Conservation (phyloP, 2,329 filamentous ascomycete genomes). For the Pyrenophora tritici-repentis region DNA sequence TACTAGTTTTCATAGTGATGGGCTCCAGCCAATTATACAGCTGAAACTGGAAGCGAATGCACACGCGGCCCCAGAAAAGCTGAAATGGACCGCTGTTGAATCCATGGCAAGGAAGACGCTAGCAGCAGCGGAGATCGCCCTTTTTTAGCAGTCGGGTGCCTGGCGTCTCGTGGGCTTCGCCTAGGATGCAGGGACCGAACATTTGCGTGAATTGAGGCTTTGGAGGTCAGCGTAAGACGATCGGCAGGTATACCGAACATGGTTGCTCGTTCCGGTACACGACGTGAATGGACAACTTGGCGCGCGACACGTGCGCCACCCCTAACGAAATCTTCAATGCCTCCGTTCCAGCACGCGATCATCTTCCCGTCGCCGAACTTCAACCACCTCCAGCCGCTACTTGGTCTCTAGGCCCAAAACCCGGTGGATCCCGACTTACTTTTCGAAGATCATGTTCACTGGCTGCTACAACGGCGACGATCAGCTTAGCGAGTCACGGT, state of each 20-base stretch:
- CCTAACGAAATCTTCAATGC: conserved; percentile 1
- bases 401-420: not conserved
- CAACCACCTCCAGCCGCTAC: not conserved
- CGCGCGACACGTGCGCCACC: not conserved
- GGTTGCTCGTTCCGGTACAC: conserved; percentile 1
- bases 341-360: not conserved
- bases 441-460: conserved; percentile 14
- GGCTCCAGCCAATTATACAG: conserved; percentile 7
- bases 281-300: conserved; percentile 1
- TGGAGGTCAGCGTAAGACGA: not conserved
- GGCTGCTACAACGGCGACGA: conserved; percentile 4
- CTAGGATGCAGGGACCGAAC: conserved; percentile 5
- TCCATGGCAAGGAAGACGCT: conserved; percentile 1
- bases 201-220: not conserved
- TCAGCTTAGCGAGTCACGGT: conserved; percentile 1
- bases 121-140: conserved; percentile 5
- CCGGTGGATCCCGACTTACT: not conserved
- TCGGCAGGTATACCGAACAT: conserved; percentile 5
- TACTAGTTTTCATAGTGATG: conserved; percentile 9
- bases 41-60: conserved; percentile 5
- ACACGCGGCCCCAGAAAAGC: conserved; percentile 5
- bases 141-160: conserved; percentile 5
- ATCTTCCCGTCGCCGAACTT: conserved; percentile 1
- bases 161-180: conserved; percentile 3
- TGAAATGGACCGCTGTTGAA: conserved; percentile 4